Percentiles rank a stretch among this genome's conserved stretches.
phyloP scores from a whole-genome alignment of 495 filamentous ascomycete species.

The Neurospora sp. region DNA sequence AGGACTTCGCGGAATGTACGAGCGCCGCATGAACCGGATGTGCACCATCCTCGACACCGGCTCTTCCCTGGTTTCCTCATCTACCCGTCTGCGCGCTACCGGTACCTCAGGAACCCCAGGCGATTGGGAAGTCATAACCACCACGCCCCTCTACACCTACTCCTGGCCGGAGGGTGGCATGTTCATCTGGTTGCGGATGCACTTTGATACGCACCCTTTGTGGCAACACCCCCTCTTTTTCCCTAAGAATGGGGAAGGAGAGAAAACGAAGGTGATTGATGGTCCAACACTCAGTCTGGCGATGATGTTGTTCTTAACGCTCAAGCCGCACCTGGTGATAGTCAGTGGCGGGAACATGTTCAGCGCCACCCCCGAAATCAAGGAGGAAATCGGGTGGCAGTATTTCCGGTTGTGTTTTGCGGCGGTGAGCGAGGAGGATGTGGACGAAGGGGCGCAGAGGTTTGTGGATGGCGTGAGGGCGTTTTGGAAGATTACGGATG shows the following conservation, averaged over 20 bases:
- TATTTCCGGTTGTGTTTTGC: conserved; percentile 80
- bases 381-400: conserved; percentile 43
- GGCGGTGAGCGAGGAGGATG: conserved; percentile 59
- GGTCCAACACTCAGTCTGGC: conserved; percentile 42
- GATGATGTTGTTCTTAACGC: conserved; percentile 64
- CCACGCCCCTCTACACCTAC: conserved; percentile 61
- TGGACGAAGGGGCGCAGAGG: conserved; percentile 45
- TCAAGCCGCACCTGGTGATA: conserved; percentile 55
- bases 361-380: conserved; percentile 47
- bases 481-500: conserved; percentile 66
- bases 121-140: conserved; percentile 61
- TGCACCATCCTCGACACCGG: conserved; percentile 56
- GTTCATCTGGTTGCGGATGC: conserved; percentile 75
- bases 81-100: conserved; percentile 20
- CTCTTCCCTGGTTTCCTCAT: conserved; percentile 45
- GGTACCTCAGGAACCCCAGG: conserved; percentile 8
- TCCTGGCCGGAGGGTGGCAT: conserved; percentile 78
- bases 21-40: conserved; percentile 72
- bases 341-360: conserved; percentile 63
- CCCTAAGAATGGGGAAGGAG: not conserved
- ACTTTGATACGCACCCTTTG: conserved; percentile 63
- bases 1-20: conserved; percentile 70
- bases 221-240: conserved; percentile 20
- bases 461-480: conserved; percentile 56
- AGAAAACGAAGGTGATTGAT: conserved; percentile 10